Percentiles rank a stretch among this genome's conserved stretches.
These are phyloP conservation scores for Otatea glauca DNA, from an alignment of 176 grass and related monocot genomes.

Conservation along the genomic window DNA sequence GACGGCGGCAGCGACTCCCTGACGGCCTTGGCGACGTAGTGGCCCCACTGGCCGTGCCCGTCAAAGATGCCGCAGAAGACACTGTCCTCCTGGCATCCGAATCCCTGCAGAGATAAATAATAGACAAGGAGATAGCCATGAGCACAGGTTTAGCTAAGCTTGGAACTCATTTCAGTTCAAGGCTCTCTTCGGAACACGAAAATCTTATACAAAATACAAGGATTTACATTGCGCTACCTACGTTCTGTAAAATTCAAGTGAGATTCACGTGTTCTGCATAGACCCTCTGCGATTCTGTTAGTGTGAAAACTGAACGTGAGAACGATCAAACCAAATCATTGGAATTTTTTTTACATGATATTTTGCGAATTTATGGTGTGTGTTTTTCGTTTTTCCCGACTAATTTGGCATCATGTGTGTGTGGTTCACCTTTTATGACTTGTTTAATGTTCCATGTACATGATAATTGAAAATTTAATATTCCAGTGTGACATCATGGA, in stretches of 20 bases:
- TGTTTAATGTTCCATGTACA: slow-evolving; percentile 8
- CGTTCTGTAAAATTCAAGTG: not conserved
- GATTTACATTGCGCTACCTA: not conserved
- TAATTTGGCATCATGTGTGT: slow-evolving; percentile 21
- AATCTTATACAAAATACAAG: not conserved
- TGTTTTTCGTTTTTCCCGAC: too few relatives aligned
- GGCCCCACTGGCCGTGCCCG: slow-evolving; percentile 90
- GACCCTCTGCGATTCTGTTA: not conserved
- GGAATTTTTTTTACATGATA: not conserved
- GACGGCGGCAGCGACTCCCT: slow-evolving; percentile 68
- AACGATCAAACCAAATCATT: not conserved
- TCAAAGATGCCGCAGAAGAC: slow-evolving; percentile 92
- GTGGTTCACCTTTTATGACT: not conserved
- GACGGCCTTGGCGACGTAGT: slow-evolving; percentile 86
- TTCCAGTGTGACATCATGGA: slow-evolving; percentile 28
- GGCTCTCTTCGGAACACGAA: not conserved
- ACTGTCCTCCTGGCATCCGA: slow-evolving; percentile 74
- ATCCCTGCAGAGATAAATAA: slow-evolving; percentile 53
- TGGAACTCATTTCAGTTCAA: not conserved
- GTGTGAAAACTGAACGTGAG: not conserved
- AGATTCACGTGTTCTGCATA: not conserved
- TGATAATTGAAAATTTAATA: slow-evolving; percentile 18
- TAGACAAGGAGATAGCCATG: not conserved
- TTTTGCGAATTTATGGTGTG: not conserved
- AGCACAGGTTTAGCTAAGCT: not conserved